A percentile compares a stretch with the other conserved stretches of the same genome.
Conservation (phyloP, 495 filamentous ascomycete genomes). For the Podospora sp. region DNA sequence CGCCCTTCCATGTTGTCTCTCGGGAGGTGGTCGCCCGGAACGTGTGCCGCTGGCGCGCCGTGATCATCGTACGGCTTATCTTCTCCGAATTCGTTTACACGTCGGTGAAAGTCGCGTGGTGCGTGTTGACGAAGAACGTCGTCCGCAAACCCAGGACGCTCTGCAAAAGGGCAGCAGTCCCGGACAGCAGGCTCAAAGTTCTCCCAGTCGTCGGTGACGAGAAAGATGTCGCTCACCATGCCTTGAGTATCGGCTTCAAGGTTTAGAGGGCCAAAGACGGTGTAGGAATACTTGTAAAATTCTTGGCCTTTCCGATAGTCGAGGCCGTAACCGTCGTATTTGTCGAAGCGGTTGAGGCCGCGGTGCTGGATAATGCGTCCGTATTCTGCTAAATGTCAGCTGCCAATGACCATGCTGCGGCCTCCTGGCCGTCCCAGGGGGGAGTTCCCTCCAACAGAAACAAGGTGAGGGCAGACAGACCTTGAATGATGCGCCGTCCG, state of each 20-base stretch:
- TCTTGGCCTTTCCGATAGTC: neutral
- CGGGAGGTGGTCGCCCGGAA: neutral
- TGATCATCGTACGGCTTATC: neutral
- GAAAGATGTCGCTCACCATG: neutral
- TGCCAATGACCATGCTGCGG: no score
- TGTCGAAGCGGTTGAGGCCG: neutral
- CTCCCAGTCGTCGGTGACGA: constrained; percentile 6
- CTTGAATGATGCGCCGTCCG: neutral
- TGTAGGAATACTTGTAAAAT: neutral
- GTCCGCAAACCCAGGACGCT: neutral
- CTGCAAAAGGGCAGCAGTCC: neutral
- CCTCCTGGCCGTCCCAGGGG: no score
- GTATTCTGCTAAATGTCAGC: no score
- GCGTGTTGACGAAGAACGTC: neutral
- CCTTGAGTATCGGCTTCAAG: neutral
- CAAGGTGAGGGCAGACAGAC: no score
- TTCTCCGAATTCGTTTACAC: neutral
- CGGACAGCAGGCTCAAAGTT: constrained; percentile 3
- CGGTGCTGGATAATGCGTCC: neutral
- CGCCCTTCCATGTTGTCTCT: neutral
- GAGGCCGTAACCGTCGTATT: neutral
- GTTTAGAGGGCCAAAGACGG: neutral
- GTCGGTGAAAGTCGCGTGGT: neutral
- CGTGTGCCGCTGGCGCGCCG: neutral
- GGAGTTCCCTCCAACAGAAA: no score